Base-by-base conservation (phyloP, 1,139 yeast genomes). In the Hanseniaspora gamundiae region DNA sequence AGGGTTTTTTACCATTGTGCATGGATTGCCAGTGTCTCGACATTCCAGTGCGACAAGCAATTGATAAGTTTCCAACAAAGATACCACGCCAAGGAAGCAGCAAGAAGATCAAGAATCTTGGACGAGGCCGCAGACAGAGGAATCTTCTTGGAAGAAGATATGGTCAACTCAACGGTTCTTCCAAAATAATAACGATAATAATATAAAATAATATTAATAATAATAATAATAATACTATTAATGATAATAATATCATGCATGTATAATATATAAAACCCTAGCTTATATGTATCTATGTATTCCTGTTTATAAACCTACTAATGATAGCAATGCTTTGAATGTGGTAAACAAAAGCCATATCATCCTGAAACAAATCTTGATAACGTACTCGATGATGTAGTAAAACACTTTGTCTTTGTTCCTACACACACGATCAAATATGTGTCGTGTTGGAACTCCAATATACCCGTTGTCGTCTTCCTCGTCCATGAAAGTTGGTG, bases 341-440 rank as follows among this genome's bases (percentile, higher is more conserved):
- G 76, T 53, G 43, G 75, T 78, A 30, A 79, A 87, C 9, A 77
- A 60, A 6, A 79, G 67, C 95, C 95, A 86, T 14, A 80, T 68
- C 4, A 73, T 51, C 73, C 94, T 77, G 52, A 86, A 67, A 3
- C 75, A 40, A 1, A 76, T 51, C n/a, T 83, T 80, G 43, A 86
- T 79, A n/a, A 60, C 40, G 52, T 68, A 68, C 53, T 78, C 83
- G 29, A 76, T 54, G 2, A 62, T 35, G 52, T 62, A 60, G 53
- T 77, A 78, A 19, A 73, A 49, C 6, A 67, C 42, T 46, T 58
- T 64, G 43, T 67, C 41, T 39, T 56, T 61, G 49, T 51, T 64
- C 35, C 50, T 61, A 41, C 61, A 51, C 52, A 60, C 45, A 53
- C 52, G 53, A 0, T 47, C 38, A 22, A 49, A 44, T 20, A 49